Evolutionary conservation across 2,329 filamentous ascomycete genomes (phyloP), one percentile per base, ranked within the genome.

Genomic region (Talaromyces albobiverticillius): DNA sequence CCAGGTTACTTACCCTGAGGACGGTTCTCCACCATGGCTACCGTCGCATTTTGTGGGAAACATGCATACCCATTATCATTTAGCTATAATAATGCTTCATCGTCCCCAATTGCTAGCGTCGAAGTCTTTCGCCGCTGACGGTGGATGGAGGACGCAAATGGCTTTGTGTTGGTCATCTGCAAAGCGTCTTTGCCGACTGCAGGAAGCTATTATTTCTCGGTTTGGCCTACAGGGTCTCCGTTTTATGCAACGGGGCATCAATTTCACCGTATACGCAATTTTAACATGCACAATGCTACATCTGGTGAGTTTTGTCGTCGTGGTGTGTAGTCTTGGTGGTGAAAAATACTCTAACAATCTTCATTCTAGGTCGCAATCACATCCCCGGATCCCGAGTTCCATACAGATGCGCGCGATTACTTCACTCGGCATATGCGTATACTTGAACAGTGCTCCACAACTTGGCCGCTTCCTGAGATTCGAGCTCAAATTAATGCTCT

Each of bases 371-470:
- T 96, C 61, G 92, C 92, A 4, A 87, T 96, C 57, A 95, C 92
- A 13, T 96, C 91, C 16, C 93, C 94, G 16, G 92, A 97, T 68
- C 89, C 90, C 1, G 89, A 94, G 36, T 82, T 96, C 54, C 92
- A 94, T 67, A 78, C 80, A 0, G 90, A 96, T 68, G 90, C 93
- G 5, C 83, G 89, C 29, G 88, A 93, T 58, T 97, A 88, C 68
- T 97, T 97, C 65, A 88, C 90, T 2, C 82, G 93, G 46, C 92
- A 96, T 64, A 96, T 97, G 93, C 85, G 92, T 53, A 87, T 97
- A 34, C 78, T 97, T 55, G 93, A 97, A 70, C 86, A 85, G 60
- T 94, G 91, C 62, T 89, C 90, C 67, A 80, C 82, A 8, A 85
- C 86, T 4, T 95, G 90, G 88, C 88, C 90, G 2, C 90, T 95